Base-by-base conservation (phyloP, 805 yeast species). In the Komagataella pastoris region DNA sequence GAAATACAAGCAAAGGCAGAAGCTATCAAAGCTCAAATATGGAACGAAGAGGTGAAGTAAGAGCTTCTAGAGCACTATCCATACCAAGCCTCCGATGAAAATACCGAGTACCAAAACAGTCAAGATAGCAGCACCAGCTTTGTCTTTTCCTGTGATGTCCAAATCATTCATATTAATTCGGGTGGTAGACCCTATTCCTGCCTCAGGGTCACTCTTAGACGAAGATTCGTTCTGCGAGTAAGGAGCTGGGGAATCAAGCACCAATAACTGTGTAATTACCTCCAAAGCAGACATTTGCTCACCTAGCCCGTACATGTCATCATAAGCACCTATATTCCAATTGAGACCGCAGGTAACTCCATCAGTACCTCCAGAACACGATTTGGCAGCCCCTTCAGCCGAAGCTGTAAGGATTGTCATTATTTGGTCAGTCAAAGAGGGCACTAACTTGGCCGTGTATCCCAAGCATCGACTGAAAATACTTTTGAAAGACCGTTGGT, bases 401-500 rank as follows among this genome's bases (percentile, higher is more conserved):
- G 85, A 76, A 2, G 72, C 59, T 46, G 67, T 63, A 14, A 79
- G 51, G 61, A 69, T 68, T 7, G 58, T 48, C 52, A 65, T 62
- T 50, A 78, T 70, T 3, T 60, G 57, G 46, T 66, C 67, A 44
- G 63, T 61, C 1, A 79, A 69, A 21, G 69, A 70, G 4, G 96
- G 95, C 1, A 79, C 83, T 64, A 91, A 66, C 49, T 78, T 73
- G 0, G 91, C 81, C 1, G 96, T 83, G 51, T 79, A 67, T 1
- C 89, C 93, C 63, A 90, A 65, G 63, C 82, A 82, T 52, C 96
- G 72, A 1, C 88, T 63, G 58, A 87, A 75, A 58, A 83, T 85
- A 1, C 96, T 96, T 70, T 86, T 88, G 75, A 91, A 90, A n/a
- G 93, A 80, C 54, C 96, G 75, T 72, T 90, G 96, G 71, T 90